Percentiles rank a stretch among this genome's conserved stretches.
Evolutionary conservation across 1,284 basidiomycete species (phyloP).

Genomic region (Trichosporon asahii): DNA sequence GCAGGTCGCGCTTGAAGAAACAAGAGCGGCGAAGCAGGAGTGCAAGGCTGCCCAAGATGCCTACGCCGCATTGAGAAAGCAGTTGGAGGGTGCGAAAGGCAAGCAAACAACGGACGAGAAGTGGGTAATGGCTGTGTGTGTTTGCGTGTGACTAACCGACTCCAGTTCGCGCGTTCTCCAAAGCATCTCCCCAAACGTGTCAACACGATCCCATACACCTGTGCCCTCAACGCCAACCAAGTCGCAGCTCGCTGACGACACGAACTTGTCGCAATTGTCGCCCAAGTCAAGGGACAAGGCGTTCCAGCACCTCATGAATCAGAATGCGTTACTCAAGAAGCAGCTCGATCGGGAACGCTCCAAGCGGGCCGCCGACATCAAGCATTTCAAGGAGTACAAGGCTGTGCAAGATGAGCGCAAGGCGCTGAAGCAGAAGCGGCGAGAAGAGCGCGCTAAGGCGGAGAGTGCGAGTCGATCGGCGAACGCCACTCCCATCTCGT

Average conservation of each 20-base stretch:
- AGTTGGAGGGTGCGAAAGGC: not conserved
- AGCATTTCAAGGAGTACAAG: constrained; percentile 40
- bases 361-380: constrained; percentile 26
- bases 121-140: not conserved
- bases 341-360: constrained; percentile 29
- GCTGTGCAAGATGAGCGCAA: constrained; percentile 28
- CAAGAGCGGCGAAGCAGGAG: not conserved
- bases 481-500: not conserved
- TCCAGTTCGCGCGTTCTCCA: constrained; percentile 24
- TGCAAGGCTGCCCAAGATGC: not conserved
- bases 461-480: not conserved
- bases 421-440: constrained; percentile 28
- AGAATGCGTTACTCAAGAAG: constrained; percentile 28
- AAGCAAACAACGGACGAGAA: not conserved
- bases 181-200: constrained; percentile 26
- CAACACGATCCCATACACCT: not conserved
- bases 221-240: constrained; percentile 18
- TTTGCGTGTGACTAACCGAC: not conserved
- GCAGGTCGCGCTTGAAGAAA: not conserved
- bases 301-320: constrained; percentile 29
- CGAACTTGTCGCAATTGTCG: not conserved
- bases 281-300: not conserved
- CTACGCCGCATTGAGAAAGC: constrained; percentile 1
- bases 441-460: constrained; percentile 17
- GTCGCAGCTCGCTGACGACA: not conserved